Percentiles rank a stretch among this genome's conserved stretches.
Evolutionary conservation across 2,329 filamentous ascomycete species (phyloP).

Genomic region (Apiospora rasikravindrae): DNA sequence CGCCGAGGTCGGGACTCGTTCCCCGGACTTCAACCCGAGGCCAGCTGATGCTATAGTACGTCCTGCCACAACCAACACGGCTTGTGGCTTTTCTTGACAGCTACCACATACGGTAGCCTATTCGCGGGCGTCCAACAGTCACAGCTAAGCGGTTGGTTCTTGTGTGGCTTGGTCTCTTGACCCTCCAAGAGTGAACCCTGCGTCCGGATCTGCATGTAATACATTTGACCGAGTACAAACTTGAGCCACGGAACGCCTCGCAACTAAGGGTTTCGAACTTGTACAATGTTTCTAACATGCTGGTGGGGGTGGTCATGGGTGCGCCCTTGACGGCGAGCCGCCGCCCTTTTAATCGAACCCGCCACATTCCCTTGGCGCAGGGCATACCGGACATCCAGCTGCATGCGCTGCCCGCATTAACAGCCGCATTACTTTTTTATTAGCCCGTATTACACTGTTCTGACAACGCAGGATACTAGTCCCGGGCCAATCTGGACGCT

Average conservation of each 20-base stretch:
- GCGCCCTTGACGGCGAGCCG: neutral
- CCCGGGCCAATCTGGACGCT: neutral
- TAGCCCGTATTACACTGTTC: neutral
- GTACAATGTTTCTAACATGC: neutral
- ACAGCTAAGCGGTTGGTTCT: neutral
- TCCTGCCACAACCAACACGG: neutral
- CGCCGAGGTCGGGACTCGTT: neutral
- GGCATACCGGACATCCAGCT: neutral
- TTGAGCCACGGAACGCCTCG: neutral
- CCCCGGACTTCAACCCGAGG: neutral
- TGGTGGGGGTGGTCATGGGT: conserved; percentile 5
- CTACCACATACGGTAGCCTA: neutral
- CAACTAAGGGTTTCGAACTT: neutral
- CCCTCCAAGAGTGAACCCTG: neutral
- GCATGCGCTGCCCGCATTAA: neutral
- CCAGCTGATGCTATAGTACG: neutral
- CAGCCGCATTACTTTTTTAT: neutral
- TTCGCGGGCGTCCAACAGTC: neutral
- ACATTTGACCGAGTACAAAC: conserved; percentile 3
- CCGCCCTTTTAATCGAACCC: neutral
- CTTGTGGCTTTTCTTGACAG: conserved; percentile 1
- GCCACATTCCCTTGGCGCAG: neutral
- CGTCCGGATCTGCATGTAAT: neutral
- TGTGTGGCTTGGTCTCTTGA: conserved; percentile 6
- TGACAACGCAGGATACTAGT: neutral